phyloP scores from a whole-genome alignment of 208 protist species.

The Acanthamoeba royreba region DNA sequence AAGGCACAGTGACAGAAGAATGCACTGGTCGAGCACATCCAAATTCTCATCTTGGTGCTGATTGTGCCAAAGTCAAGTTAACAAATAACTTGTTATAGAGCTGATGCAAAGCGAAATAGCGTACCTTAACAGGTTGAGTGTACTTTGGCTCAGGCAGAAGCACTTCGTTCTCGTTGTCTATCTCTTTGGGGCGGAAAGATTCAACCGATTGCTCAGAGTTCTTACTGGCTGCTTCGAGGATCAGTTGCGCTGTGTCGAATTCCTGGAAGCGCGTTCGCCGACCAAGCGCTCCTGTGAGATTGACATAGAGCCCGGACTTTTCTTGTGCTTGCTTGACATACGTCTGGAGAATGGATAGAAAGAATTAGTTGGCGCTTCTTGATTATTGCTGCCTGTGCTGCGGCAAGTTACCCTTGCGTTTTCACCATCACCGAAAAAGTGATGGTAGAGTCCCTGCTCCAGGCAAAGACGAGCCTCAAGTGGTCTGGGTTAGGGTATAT shows the following conservation, averaged over 20 bases:
- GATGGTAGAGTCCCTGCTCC: neutral
- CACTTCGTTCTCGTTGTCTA: neutral
- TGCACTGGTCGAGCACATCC: constrained; percentile 54
- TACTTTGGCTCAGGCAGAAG: constrained; percentile 40
- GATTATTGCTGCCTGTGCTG: neutral
- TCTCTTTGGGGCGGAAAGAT: neutral
- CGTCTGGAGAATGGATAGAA: neutral
- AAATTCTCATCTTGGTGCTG: constrained; percentile 20
- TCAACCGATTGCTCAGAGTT: neutral
- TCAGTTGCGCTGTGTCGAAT: neutral
- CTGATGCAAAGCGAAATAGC: neutral
- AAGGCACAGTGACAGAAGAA: constrained; percentile 51
- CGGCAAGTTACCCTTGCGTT: neutral
- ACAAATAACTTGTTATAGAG: neutral
- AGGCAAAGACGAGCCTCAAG: neutral
- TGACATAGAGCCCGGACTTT: neutral
- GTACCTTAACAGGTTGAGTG: neutral
- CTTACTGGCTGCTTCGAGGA: neutral
- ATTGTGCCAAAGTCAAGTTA: neutral
- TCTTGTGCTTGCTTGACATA: neutral
- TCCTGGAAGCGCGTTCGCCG: constrained; percentile 18
- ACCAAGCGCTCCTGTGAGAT: neutral
- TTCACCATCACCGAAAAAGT: neutral
- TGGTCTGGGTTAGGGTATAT: neutral
- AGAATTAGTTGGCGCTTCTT: neutral